A percentile compares a stretch with the other conserved stretches of the same genome.
Conservation (phyloP, 306 rosid genomes). For the Rubus idaeus region DNA sequence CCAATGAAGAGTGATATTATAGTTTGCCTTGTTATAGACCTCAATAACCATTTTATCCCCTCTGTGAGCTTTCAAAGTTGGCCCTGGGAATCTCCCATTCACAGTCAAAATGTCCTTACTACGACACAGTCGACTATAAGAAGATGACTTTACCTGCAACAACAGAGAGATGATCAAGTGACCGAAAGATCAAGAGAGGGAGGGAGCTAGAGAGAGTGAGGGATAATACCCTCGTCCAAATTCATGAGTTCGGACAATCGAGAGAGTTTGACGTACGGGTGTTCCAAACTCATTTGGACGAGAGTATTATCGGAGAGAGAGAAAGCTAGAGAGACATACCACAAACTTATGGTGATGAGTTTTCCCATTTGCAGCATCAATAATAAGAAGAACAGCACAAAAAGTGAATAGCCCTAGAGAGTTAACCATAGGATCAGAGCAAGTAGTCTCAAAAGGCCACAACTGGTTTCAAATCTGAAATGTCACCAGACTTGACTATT, state of each 20-base stretch:
- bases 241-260: background rate
- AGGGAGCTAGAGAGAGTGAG: background rate
- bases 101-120: slow-evolving; percentile 57
- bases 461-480: background rate
- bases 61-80: slow-evolving; percentile 41
- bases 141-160: slow-evolving; percentile 43
- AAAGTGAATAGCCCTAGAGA: background rate
- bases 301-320: background rate
- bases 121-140: slow-evolving; percentile 50
- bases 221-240: background rate
- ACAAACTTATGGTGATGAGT: slow-evolving; percentile 7
- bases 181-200: background rate
- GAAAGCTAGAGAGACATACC: slow-evolving; percentile 3
- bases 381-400: background rate
- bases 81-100: slow-evolving; percentile 63
- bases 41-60: slow-evolving; percentile 53
- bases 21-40: slow-evolving; percentile 48
- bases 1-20: slow-evolving; percentile 62
- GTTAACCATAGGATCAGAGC: background rate
- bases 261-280: background rate
- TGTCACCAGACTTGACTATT: background rate
- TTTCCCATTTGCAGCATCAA: slow-evolving; percentile 11
- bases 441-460: background rate
- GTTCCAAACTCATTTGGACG: background rate
- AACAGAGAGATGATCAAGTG: background rate